Base-by-base conservation (phyloP, 1,284 basidiomycete genomes). In the Ustilago vetiveriae region DNA sequence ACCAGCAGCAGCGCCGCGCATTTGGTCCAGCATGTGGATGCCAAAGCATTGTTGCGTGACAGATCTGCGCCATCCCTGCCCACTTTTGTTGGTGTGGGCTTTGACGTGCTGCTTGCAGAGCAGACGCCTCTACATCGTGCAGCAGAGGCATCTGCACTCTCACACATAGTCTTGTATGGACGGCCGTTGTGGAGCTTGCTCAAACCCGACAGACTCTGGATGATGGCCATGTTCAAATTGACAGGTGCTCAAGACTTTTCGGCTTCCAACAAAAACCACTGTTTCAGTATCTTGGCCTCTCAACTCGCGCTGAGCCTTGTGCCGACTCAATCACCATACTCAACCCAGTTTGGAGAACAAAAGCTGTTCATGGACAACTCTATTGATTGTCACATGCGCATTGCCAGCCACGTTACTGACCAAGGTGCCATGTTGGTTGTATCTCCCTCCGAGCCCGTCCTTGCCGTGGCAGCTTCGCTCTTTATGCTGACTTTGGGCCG, bases 381-480 rank as follows among this genome's bases (percentile, higher is more conserved):
- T 4, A 43, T 63, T 1, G 43, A 51, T n/a, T 13, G 38, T 5
- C 51, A 63, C 42, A 63, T 63, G 59, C 47, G 52, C 13, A 51
- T 63, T 22, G 19, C 43, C 26, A 26, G 0, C 14, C 29, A 33
- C 3, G 26, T 52, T 3, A 36, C 29, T 6, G n/a, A 30, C 36
- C 16, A 50, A 4, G 42, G 26, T 10, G 22, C 4, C 22, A 22
- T 55, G 30, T 10, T 22, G 17, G 23, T 54, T 21, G 21, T 19
- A 10, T 43, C 57, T 2, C 51, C 46, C 17, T 55, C 51, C 0
- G 59, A 62, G 16, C 59, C 59, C 1, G 43, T 42, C 2, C 46
- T 62, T 13, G 59, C 59, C 13, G 30, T 62, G 16, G 59, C 59
- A 8, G 59, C 59, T 0, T 32, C 38, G 17, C 26, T 33, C 5